phyloP scores from a whole-genome alignment of 192 early-diverging fungal genomes.

The Coemansia asiatica region DNA sequence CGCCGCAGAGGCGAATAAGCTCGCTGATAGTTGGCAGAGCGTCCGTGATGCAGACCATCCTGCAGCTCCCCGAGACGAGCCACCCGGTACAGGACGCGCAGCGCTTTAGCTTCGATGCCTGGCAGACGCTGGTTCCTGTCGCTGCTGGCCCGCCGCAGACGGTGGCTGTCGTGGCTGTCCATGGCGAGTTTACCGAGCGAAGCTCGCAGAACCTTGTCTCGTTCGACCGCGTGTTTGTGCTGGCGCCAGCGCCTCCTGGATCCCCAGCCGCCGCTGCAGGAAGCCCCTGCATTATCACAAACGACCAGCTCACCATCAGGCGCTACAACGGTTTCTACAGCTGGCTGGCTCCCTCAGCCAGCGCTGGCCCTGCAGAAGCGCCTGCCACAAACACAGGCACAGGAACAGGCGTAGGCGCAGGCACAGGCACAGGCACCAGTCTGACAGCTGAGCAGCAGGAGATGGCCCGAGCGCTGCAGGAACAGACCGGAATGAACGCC shows the following conservation, averaged over 20 bases:
- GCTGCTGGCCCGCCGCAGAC: slow-evolving; percentile 13
- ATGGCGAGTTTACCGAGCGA: slow-evolving; percentile 47
- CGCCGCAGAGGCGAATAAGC: slow-evolving; percentile 30
- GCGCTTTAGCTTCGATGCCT: slow-evolving; percentile 49
- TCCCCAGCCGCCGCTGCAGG: slow-evolving; percentile 39
- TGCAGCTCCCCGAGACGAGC: slow-evolving; percentile 39
- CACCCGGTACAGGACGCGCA: slow-evolving; percentile 49
- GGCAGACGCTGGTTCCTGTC: slow-evolving; percentile 28
- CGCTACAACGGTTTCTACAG: slow-evolving; percentile 50
- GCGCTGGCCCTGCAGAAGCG: slow-evolving; percentile 3
- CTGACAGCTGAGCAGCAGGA: slow-evolving; percentile 46
- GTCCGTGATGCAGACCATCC: slow-evolving; percentile 27
- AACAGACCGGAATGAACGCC: slow-evolving; percentile 37
- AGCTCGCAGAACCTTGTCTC: slow-evolving; percentile 24
- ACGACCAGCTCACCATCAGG: slow-evolving; percentile 46
- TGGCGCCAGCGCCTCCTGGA: slow-evolving; percentile 36
- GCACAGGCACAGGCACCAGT: background rate
- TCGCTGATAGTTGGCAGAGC: slow-evolving; percentile 28
- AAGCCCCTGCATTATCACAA: slow-evolving; percentile 40
- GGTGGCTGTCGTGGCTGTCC: slow-evolving; percentile 29
- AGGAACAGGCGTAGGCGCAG: background rate
- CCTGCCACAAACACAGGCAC: too few relatives aligned
- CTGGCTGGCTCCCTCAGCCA: slow-evolving; percentile 17
- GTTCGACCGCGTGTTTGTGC: slow-evolving; percentile 46
- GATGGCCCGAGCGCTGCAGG: slow-evolving; percentile 49